Percentiles rank a stretch among this genome's conserved stretches.
Conservation (phyloP, 164 flowering plant species). For the Annona cherimola region DNA sequence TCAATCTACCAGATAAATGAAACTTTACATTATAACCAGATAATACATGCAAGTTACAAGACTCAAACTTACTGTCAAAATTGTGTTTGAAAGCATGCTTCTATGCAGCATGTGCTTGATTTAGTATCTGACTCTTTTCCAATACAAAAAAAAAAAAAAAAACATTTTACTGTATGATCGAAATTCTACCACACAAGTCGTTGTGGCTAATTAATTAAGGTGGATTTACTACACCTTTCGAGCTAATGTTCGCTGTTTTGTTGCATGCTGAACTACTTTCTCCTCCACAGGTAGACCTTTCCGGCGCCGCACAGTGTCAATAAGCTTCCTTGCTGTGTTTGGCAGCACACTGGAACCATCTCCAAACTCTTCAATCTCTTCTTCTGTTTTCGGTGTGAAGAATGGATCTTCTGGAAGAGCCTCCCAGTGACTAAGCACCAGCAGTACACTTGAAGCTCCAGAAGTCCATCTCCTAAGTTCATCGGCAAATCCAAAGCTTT, state of each 20-base stretch:
- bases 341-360: slow-evolving; percentile 82
- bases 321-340: slow-evolving; percentile 86
- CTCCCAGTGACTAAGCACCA: slow-evolving; percentile 91
- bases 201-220: no score
- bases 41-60: neutral
- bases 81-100: neutral
- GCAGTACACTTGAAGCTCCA: slow-evolving; percentile 49
- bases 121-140: neutral
- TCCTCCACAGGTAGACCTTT: slow-evolving; percentile 95
- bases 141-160: neutral
- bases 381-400: slow-evolving; percentile 91
- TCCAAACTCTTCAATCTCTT: slow-evolving; percentile 91
- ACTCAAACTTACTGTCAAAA: slow-evolving; percentile 5
- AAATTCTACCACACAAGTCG: neutral
- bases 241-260: slow-evolving; percentile 87
- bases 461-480: slow-evolving; percentile 58
- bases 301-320: slow-evolving; percentile 77
- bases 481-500: slow-evolving; percentile 85
- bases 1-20: neutral
- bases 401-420: slow-evolving; percentile 80
- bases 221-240: slow-evolving; percentile 60
- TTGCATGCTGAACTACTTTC: slow-evolving; percentile 89
- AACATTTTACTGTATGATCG: neutral
- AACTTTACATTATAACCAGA: neutral
- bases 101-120: neutral